Evolutionary conservation across 1,284 basidiomycete species (phyloP), one percentile per base, ranked within the genome.

Genomic region (Dichomitus squalens): DNA sequence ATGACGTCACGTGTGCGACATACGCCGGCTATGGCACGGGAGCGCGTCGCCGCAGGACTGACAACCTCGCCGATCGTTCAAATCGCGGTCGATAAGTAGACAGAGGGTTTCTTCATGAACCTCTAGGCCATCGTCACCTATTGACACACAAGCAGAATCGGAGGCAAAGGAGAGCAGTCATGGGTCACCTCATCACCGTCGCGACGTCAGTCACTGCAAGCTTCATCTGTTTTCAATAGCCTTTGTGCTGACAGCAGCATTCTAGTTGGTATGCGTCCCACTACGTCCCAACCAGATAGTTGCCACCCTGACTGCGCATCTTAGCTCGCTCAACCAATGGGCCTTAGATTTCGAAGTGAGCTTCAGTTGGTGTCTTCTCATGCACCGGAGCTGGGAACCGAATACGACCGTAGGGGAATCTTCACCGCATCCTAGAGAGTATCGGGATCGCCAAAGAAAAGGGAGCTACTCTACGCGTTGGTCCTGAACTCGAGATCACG

Each of bases 401-500:
- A 27, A 8, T 34, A 25, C 4, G 4, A 6, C 38, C 12, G 6
- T 58, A 95, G 92, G 95, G 95, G 40, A 97, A 97, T 70, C 84
- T 90, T 65, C 90, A 96, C 61, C 87, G 97, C 20, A 99, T 99
- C 61, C 75, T 98, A 40, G 79, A 84, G 52, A 98, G 95, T 61
- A 98, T 99, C 63, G 77, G 78, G 6, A 84, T 95, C 47, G 95
- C 97, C 4, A 98, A 96, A 73, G 80, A 84, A 49, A 81, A 87
- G 50, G 95, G 95, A n/a, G 95, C 96, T 7, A 92, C 88, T 3
- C 76, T 99, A 29, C 83, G 97, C 68, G 96, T 99, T n/a, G 97
- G 97, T 1, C 97, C 97, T 18, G 96, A 98, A 73, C 82, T 99
- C n/a, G 97, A 99, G 75, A 94, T 99, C 64, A 90, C 96, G 91